Evolutionary conservation across 164 flowering plant genomes (phyloP), one percentile per base, ranked within the genome.

Genomic region (Magnolia kwangsiensis): DNA sequence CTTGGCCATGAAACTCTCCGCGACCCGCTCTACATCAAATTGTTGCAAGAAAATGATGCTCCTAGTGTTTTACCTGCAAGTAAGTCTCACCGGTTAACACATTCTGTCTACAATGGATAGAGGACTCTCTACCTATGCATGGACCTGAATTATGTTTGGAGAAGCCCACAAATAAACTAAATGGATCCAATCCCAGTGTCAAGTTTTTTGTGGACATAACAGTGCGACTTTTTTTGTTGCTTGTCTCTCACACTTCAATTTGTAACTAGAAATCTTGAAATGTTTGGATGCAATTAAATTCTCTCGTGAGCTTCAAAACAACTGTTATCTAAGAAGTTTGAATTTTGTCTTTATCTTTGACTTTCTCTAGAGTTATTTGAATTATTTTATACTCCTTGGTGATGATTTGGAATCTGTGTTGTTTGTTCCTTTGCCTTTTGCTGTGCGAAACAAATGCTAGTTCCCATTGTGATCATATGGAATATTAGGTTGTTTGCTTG

Each of bases 151-250:
- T 86, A 63, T 71, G 81, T 69, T 67, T 82, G 67, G 96, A 87
- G 69, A 90, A 87, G 81, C 73, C 88, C 58, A 67, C 69, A 7
- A 81, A 79, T 84, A 93, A 90, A 84, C 75, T 72, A 73, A 77
- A 83, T 75, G 82, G 82, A 61, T 83, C 95, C 63, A 84, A 73
- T 80, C 55, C 70, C 74, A 88, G 70, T 85, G 82, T 82, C 31
- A 94, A 92, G 82, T 90, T 59, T 92, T 94, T 78, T 94, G 97
- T 97, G 94, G 97, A 76, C 90, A 96, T 82, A 86, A 85, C 77
- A 85, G 82, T 78, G 99, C 94, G 81, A 90, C 98, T 86, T 77
- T 77, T 64, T 74, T 50, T 72, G 55, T 14, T 74, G 16, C 72
- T 50, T 23, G 24, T 51, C 23, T 69, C 24, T 37, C 9, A 50